Evolutionary conservation across 805 yeast species (phyloP).

Genomic region (Jamesozyma gamospora): DNA sequence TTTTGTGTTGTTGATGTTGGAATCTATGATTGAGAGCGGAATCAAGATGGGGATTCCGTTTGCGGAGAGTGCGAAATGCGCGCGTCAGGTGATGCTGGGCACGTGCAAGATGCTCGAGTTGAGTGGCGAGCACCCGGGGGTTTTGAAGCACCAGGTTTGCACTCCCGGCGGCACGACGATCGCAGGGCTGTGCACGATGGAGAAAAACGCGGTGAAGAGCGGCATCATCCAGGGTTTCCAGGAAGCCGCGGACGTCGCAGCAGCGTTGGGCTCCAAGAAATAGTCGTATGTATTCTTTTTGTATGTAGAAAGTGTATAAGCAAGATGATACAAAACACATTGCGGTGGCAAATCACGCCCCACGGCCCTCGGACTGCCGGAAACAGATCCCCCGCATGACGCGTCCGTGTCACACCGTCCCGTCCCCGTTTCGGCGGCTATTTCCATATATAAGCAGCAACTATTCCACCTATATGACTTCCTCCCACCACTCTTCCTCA

Average conservation of each 20-base stretch:
- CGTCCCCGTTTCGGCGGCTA: too few relatives aligned
- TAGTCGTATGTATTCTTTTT: too few relatives aligned
- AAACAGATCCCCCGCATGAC: not conserved
- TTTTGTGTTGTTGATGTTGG: conserved; percentile 78
- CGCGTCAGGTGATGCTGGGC: conserved; percentile 90
- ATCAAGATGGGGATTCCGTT: conserved; percentile 88
- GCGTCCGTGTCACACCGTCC: not conserved
- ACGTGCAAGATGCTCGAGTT: conserved; percentile 82
- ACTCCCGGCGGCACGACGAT: conserved; percentile 98
- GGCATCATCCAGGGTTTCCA: conserved; percentile 83
- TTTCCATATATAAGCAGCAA: too few relatives aligned
- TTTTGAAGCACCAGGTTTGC: conserved; percentile 75
- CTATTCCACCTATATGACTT: too few relatives aligned
- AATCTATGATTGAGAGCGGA: conserved; percentile 89
- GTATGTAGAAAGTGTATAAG: too few relatives aligned
- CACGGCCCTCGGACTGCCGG: not conserved
- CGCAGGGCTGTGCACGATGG: conserved; percentile 87
- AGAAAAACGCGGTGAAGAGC: conserved; percentile 79
- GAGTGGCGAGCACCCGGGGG: conserved; percentile 82
- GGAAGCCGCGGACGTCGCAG: conserved; percentile 81
- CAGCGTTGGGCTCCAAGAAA: conserved; percentile 42
- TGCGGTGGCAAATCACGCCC: too few relatives aligned
- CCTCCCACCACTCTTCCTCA: not conserved
- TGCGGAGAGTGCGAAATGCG: conserved; percentile 71
- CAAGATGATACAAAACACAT: too few relatives aligned